Evolutionary conservation across 495 filamentous ascomycete genomes (phyloP), one percentile per base, ranked within the genome.

Genomic region (Aspergillus coremiiformis): DNA sequence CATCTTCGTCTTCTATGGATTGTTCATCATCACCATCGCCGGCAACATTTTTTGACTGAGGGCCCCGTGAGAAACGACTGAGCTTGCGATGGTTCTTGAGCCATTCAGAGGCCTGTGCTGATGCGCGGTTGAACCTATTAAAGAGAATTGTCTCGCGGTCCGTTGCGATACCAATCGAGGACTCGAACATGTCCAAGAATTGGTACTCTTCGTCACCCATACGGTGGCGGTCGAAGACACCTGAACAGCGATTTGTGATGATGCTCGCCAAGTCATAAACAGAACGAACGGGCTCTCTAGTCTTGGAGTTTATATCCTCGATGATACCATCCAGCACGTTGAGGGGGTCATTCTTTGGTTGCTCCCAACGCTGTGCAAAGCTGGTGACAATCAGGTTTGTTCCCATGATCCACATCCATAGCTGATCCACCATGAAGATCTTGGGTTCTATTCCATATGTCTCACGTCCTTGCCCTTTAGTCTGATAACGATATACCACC

Each of bases 391-490:
- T 80, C 23, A 85, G 66, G 49, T 83, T 78, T 52, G 78, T 75
- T 2, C 85, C 83, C 7, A 86, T 59, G 19, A 86, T 71, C 81
- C 82, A 87, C 66, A 87, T 77, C 84, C 84, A 88, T 6, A 87
- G 67, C 59, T 87, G 83, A 58, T 87, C 84, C 4, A 88, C 84
- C 84, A 87, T 88, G 59, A 86, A 83, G 9, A 88, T 78, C 55
- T 86, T 87, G 1, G 76, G 75, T 44, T 84, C 80, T n/a, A 69
- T 58, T 1, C 58, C 57, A 11, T 69, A 58, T 15, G 63, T 64
- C 20, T 59, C 65, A 27, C 57, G 53, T 7, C 53, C 63, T 11
- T 62, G 59, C 6, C 58, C 61, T 42, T 67, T 62, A 4, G 68
- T 72, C 53, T 75, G 78, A 58, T 85, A 86, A 4, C 84, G 76